These are phyloP conservation scores for Nakaseomyces nivariensis DNA, from an alignment of 1,139 yeast genomes.

Conservation along the genomic window DNA sequence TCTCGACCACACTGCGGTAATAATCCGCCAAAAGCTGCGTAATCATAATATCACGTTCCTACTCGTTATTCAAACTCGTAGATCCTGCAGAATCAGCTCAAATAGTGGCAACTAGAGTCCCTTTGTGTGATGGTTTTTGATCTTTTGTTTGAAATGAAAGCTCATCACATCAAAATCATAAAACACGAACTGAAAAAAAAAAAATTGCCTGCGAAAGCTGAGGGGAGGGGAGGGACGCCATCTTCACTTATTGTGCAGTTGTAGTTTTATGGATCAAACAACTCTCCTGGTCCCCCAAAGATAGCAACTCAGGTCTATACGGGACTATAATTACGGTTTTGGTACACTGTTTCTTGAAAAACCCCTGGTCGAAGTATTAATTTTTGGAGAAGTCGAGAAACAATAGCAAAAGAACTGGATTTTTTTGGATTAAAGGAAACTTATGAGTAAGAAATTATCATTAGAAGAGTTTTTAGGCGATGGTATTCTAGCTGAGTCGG, in stretches of 20 bases:
- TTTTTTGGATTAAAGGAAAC: too few species aligned
- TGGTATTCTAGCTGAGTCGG: slow-evolving; percentile 27
- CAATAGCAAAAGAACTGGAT: not conserved
- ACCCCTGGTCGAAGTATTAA: too few species aligned
- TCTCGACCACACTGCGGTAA: slow-evolving; percentile 1
- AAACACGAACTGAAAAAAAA: not conserved
- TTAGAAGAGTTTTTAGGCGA: slow-evolving; percentile 29
- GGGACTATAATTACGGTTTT: too few species aligned
- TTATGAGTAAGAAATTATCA: slow-evolving; percentile 22
- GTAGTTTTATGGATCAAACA: not conserved
- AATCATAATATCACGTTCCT: not conserved
- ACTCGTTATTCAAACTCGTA: too few species aligned
- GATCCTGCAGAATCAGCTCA: too few species aligned
- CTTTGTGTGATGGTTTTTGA: not conserved
- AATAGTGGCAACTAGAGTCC: not conserved
- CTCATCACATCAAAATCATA: not conserved
- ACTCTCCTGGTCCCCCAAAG: too few species aligned
- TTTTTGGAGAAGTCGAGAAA: not conserved
- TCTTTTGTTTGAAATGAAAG: not conserved
- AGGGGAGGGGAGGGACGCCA: too few species aligned
- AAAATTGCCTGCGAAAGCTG: not conserved
- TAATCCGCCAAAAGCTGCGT: slow-evolving; percentile 1
- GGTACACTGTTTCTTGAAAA: too few species aligned
- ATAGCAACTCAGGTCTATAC: too few species aligned
- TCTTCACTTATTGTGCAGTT: not conserved